Conservation (phyloP, 805 yeast genomes). For the Saturnispora halmiae region DNA sequence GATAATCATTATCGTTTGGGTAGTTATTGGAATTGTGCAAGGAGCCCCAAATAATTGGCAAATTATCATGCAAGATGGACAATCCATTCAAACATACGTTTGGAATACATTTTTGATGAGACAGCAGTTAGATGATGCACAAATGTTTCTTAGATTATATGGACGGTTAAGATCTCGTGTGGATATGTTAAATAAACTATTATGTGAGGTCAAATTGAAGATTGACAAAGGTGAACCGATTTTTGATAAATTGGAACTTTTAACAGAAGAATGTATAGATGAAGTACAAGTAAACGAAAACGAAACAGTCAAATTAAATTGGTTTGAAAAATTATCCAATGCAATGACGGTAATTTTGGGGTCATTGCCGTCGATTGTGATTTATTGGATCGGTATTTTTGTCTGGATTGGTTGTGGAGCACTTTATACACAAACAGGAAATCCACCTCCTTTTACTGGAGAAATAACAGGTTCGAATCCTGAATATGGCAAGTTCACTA, state of each 20-base stretch:
- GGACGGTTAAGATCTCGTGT: slow-evolving; percentile 26
- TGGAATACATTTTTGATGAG: slow-evolving; percentile 34
- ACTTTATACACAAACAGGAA: slow-evolving; percentile 13
- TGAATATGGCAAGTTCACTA: slow-evolving; percentile 22
- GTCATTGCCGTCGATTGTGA: slow-evolving; percentile 23
- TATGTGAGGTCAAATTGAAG: slow-evolving; percentile 1
- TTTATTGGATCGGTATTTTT: slow-evolving; percentile 32
- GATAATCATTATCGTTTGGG: slow-evolving; percentile 18
- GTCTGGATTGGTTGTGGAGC: slow-evolving; percentile 33
- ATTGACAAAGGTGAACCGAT: background rate
- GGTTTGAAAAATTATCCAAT: slow-evolving; percentile 29
- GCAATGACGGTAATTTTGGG: slow-evolving; percentile 24
- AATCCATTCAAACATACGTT: slow-evolving; percentile 31
- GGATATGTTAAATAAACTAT: slow-evolving; percentile 17
- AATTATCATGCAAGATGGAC: slow-evolving; percentile 34
- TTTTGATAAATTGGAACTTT: too few relatives aligned
- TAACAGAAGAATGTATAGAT: too few relatives aligned
- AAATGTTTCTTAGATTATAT: slow-evolving; percentile 20
- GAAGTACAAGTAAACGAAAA: background rate
- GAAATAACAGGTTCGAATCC: background rate
- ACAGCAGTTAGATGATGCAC: slow-evolving; percentile 28
- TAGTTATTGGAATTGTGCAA: slow-evolving; percentile 21
- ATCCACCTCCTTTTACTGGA: slow-evolving; percentile 1
- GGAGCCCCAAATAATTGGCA: slow-evolving; percentile 31
- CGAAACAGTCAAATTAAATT: slow-evolving; percentile 20